Evolutionary conservation across 2,329 filamentous ascomycete species (phyloP), one percentile per base, ranked within the genome.

Genomic region (Pestalotiopsis fici): DNA sequence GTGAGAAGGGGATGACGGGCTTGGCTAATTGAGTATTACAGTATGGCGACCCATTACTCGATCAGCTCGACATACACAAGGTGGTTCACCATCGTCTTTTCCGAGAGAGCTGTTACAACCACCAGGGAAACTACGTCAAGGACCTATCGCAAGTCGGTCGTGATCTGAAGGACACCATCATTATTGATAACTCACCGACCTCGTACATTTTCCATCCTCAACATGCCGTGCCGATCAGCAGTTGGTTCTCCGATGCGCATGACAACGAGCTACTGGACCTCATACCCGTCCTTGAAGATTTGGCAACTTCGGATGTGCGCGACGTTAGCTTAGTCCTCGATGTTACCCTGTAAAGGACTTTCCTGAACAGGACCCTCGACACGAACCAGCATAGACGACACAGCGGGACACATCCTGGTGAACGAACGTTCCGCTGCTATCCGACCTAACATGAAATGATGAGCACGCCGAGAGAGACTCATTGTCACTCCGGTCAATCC

Each of bases 151-250:
- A 98, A 85, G 92, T 99, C 67, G 96, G 96, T 64, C 92, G 96
- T 72, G 95, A 98, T 79, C 88, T 99, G 66, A 93, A 94, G 80
- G 95, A 99, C 78, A 99, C 95, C 23, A 99, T 99, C 78, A 99
- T 99, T 79, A 99, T 99, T 77, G 96, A 99, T 84, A 99, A 99
- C 82, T 98, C 96, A 59, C 96, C 96, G 2, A 99, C 96, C 4
- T 98, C 95, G 13, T 99, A 99, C 84, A 98, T 99, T 76, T 99
- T 99, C 87, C 96, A 99, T 79, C 96, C 96, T 27, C 95, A 99
- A 83, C 96, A 99, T 80, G 96, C 96, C 69, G 95, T 99, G 62
- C 96, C 96, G 28, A 99, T 99, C 83, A 98, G 95, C 88, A 98
- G 95, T 86, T 99, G 96, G 96, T 99, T 99, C 84, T 98, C 95